Conservation (phyloP, 75 land plant genomes). For the Gnetum montanum region DNA sequence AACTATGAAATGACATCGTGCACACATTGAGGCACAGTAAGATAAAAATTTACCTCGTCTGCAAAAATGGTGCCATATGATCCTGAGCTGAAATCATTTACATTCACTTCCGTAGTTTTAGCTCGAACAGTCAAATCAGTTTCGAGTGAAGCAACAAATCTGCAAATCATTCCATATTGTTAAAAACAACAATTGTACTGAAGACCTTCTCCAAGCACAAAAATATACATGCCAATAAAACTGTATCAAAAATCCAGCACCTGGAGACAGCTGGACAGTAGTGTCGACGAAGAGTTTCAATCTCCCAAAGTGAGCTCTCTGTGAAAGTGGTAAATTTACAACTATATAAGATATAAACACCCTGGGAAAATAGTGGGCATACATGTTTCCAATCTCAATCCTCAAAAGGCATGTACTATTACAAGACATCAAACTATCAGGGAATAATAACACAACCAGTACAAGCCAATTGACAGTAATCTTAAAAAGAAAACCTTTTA, state of each 20-base stretch:
- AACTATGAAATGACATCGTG: too few relatives aligned
- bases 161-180: constrained; percentile 20
- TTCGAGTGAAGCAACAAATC: constrained; percentile 90
- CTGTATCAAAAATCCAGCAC: constrained; percentile 16
- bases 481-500: too few relatives aligned
- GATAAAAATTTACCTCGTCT: constrained; percentile 69
- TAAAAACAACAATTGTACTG: not conserved
- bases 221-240: not conserved
- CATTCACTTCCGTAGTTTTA: constrained; percentile 69
- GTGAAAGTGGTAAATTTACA: too few relatives aligned
- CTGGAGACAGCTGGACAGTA: constrained; percentile 96
- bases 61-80: constrained; percentile 86
- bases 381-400: too few relatives aligned
- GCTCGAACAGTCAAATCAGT: constrained; percentile 83
- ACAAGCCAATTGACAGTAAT: too few relatives aligned
- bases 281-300: constrained; percentile 85
- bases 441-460: too few relatives aligned
- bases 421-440: too few relatives aligned
- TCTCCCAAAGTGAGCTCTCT: constrained; percentile 99
- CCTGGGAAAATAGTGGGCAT: too few relatives aligned
- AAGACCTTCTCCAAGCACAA: too few relatives aligned
- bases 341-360: too few relatives aligned
- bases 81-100: constrained; percentile 86
- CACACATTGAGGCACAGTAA: too few relatives aligned
- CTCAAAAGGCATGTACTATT: too few relatives aligned